A percentile compares a stretch with the other conserved stretches of the same genome.
These are phyloP conservation scores for Byssothecium circinans DNA, from an alignment of 2,329 filamentous ascomycete species.

Conservation along the genomic window DNA sequence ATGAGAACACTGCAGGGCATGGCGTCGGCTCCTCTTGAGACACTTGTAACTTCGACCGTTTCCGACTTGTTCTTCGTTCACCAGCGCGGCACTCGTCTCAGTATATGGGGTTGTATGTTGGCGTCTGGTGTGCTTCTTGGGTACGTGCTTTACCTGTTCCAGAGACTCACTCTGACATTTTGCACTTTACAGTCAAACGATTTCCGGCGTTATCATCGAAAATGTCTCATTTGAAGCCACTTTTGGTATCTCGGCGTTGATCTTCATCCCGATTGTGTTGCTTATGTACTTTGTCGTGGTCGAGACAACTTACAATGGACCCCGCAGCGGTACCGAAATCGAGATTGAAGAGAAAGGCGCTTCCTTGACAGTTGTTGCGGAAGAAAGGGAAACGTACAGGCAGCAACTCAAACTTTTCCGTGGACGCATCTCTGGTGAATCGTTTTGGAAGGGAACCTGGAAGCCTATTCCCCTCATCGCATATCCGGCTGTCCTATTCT, in stretches of 20 bases:
- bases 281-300: constrained; percentile 51
- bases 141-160: constrained; percentile 35
- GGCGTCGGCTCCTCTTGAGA: constrained; percentile 85
- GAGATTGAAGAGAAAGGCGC: constrained; percentile 27
- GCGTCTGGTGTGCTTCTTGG: constrained; percentile 44
- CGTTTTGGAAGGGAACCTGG: constrained; percentile 36
- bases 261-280: constrained; percentile 46
- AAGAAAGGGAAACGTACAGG: constrained; percentile 25
- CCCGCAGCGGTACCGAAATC: constrained; percentile 23
- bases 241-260: constrained; percentile 48
- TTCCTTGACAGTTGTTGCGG: constrained; percentile 17
- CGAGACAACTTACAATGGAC: constrained; percentile 46
- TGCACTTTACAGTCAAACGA: constrained; percentile 43
- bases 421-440: constrained; percentile 33
- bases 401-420: constrained; percentile 30
- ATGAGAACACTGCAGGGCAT: constrained; percentile 82
- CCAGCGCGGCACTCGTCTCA: constrained; percentile 82
- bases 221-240: constrained; percentile 46
- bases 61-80: constrained; percentile 92
- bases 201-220: constrained; percentile 47
- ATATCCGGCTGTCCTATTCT: constrained; percentile 85
- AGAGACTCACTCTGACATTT: background rate
- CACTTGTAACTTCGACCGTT: constrained; percentile 83
- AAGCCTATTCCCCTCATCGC: constrained; percentile 76
- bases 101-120: constrained; percentile 57